phyloP scores from a whole-genome alignment of 306 rosid species.

The Rosa rugosa region DNA sequence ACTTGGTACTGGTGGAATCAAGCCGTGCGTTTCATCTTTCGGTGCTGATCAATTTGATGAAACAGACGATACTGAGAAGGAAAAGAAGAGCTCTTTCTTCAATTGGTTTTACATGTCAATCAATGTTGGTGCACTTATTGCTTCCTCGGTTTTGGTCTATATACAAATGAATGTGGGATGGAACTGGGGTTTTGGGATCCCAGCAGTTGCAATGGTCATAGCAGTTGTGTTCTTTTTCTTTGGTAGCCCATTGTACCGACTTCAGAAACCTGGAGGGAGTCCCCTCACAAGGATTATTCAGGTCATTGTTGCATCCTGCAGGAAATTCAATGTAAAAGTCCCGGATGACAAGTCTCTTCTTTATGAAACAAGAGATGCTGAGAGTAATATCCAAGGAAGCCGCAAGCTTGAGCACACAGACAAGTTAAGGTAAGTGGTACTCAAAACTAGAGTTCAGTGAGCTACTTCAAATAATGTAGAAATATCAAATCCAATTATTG shows the following conservation, averaged over 20 bases:
- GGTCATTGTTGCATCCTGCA: conserved; percentile 61
- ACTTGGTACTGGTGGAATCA: conserved; percentile 85
- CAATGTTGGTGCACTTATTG: conserved; percentile 68
- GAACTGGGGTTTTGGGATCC: conserved; percentile 94
- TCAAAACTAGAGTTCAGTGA: background rate
- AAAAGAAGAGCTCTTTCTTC: conserved; percentile 70
- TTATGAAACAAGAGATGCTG: conserved; percentile 61
- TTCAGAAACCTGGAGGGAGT: conserved; percentile 79
- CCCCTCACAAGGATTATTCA: conserved; percentile 77
- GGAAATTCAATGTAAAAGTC: conserved; percentile 45
- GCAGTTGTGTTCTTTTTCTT: conserved; percentile 62
- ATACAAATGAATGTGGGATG: conserved; percentile 83
- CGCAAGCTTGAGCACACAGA: conserved; percentile 78
- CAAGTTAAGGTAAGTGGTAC: conserved; percentile 44
- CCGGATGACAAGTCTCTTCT: conserved; percentile 69
- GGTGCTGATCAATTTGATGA: conserved; percentile 94
- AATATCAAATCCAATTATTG: background rate
- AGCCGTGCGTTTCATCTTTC: conserved; percentile 86
- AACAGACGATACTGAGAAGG: conserved; percentile 49
- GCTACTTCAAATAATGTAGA: background rate
- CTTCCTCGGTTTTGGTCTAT: conserved; percentile 78
- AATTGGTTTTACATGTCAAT: conserved; percentile 90
- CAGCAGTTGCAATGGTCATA: conserved; percentile 71
- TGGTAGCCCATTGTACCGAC: conserved; percentile 58
- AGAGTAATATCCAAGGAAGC: conserved; percentile 71